These are phyloP conservation scores for Chaetoceros tenuissimus DNA, from an alignment of 108 stramenopile species.

Conservation along the genomic window DNA sequence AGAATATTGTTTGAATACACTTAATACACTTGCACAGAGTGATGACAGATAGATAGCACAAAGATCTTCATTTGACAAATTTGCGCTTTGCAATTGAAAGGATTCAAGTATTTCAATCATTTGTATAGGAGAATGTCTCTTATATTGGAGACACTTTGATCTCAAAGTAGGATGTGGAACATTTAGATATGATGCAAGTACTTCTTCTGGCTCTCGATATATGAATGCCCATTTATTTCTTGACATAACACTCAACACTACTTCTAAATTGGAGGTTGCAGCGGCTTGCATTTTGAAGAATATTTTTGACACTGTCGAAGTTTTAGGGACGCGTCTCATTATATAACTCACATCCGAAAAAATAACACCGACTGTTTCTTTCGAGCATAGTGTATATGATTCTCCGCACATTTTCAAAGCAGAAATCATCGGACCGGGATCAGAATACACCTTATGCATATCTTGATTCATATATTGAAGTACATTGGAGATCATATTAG, in stretches of 20 bases:
- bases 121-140: not conserved
- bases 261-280: slow-evolving; percentile 39
- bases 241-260: slow-evolving; percentile 71
- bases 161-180: not conserved
- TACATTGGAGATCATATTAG: slow-evolving; percentile 87
- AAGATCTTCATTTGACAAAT: slow-evolving; percentile 42
- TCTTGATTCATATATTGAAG: slow-evolving; percentile 63
- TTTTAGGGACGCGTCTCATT: slow-evolving; percentile 37
- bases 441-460: slow-evolving; percentile 67
- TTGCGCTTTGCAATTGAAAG: not conserved
- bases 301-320: not conserved
- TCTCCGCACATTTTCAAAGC: slow-evolving; percentile 47
- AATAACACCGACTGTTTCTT: slow-evolving; percentile 5
- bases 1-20: too few species aligned
- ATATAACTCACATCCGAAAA: slow-evolving; percentile 69
- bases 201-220: slow-evolving; percentile 74
- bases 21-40: slow-evolving; percentile 56
- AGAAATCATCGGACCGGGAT: slow-evolving; percentile 49
- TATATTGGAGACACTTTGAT: not conserved
- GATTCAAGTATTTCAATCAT: not conserved
- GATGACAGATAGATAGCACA: slow-evolving; percentile 78
- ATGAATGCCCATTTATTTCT: slow-evolving; percentile 82
- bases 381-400: not conserved
- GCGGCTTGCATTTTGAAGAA: slow-evolving; percentile 95
- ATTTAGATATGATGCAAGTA: not conserved